Conservation (phyloP, 306 rosid species). For the Acacia confusa region DNA sequence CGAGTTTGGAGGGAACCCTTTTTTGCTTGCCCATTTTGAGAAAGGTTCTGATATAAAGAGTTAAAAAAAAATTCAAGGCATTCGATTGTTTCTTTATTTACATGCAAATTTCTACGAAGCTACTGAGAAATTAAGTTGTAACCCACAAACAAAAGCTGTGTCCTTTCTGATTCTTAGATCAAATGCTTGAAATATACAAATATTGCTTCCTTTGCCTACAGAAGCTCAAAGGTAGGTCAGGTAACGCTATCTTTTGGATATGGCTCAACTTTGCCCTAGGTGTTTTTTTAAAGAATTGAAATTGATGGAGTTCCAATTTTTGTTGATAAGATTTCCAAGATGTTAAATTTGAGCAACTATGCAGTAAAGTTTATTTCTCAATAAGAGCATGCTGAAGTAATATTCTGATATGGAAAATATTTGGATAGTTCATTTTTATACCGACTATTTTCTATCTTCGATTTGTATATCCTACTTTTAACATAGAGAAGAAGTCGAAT, state of each 20-base stretch:
- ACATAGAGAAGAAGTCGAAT: no score
- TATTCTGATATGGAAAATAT: no score
- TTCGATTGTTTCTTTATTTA: background rate
- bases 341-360: background rate
- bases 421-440: no score
- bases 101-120: background rate
- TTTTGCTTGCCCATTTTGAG: background rate
- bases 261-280: background rate
- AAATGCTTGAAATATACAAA: background rate
- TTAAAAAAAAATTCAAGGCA: background rate
- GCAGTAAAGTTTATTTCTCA: background rate
- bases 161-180: background rate
- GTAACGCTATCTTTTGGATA: background rate
- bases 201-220: background rate
- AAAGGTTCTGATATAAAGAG: background rate
- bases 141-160: background rate
- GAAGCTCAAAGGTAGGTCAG: background rate
- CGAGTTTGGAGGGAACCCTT: background rate
- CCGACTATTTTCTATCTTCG: no score
- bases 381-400: background rate
- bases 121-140: background rate
- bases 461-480: no score
- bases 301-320: conserved; percentile 7
- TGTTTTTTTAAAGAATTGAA: background rate
- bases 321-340: background rate